These are phyloP conservation scores for Erodium trifolium DNA, from an alignment of 441 rosid genomes.

Conservation along the genomic window DNA sequence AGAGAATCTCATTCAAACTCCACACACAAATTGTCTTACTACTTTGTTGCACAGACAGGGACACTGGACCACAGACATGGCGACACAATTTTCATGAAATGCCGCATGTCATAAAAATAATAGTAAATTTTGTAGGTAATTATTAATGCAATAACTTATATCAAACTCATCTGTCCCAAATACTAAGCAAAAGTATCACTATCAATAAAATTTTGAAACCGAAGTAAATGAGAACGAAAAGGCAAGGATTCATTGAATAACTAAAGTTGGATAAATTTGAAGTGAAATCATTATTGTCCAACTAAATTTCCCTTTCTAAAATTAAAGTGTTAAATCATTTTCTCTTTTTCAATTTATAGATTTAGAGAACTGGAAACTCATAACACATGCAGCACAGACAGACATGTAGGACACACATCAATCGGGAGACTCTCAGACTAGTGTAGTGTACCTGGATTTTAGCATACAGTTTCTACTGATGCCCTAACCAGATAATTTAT, in stretches of 20 bases:
- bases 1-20: background rate
- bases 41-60: background rate
- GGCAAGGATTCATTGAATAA: background rate
- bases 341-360: background rate
- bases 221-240: background rate
- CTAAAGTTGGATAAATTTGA: background rate
- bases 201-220: background rate
- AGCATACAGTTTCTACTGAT: background rate
- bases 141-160: background rate
- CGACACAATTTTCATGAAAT: background rate
- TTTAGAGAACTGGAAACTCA: slow-evolving; percentile 1
- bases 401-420: background rate
- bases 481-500: background rate
- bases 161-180: background rate
- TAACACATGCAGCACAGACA: background rate
- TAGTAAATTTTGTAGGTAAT: background rate
- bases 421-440: background rate
- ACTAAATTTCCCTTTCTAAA: background rate
- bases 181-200: background rate
- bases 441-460: background rate
- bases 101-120: background rate
- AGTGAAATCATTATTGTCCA: background rate
- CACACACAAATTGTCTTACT: background rate
- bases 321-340: background rate
- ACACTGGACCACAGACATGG: background rate